Evolutionary conservation across 2,329 filamentous ascomycete species (phyloP).

Genomic region (Xylaria sp.): DNA sequence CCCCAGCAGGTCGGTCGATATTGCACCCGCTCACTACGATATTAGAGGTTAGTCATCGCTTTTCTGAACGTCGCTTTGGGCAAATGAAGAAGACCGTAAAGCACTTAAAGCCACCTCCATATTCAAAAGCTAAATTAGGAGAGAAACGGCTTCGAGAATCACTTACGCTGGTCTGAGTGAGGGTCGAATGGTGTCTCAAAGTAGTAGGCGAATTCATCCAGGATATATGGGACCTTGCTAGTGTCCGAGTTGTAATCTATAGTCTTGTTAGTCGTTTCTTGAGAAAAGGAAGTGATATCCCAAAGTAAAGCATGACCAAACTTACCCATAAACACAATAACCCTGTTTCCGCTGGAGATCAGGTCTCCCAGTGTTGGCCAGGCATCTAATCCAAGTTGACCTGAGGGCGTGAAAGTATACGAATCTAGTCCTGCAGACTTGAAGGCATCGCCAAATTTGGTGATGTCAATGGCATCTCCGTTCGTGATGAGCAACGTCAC

Average conservation of each 20-base stretch:
- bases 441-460: slow-evolving; percentile 66
- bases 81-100: too few species aligned
- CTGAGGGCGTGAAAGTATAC: slow-evolving; percentile 65
- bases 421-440: slow-evolving; percentile 63
- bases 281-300: background rate
- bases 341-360: slow-evolving; percentile 69
- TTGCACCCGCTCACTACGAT: slow-evolving; percentile 67
- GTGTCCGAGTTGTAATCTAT: slow-evolving; percentile 69
- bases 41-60: background rate
- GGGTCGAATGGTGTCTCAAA: slow-evolving; percentile 80
- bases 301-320: slow-evolving; percentile 2
- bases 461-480: slow-evolving; percentile 64
- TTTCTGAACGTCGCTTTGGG: background rate
- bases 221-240: slow-evolving; percentile 66
- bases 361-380: slow-evolving; percentile 77
- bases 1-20: slow-evolving; percentile 67
- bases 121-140: background rate
- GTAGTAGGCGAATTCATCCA: slow-evolving; percentile 71
- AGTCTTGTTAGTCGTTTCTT: slow-evolving; percentile 34
- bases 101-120: too few species aligned
- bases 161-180: slow-evolving; percentile 58
- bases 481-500: slow-evolving; percentile 73
- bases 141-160: background rate
- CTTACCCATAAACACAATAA: slow-evolving; percentile 77
- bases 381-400: slow-evolving; percentile 55